phyloP scores from a whole-genome alignment of 78 protist genomes.

The Emiliania huxleyi region DNA sequence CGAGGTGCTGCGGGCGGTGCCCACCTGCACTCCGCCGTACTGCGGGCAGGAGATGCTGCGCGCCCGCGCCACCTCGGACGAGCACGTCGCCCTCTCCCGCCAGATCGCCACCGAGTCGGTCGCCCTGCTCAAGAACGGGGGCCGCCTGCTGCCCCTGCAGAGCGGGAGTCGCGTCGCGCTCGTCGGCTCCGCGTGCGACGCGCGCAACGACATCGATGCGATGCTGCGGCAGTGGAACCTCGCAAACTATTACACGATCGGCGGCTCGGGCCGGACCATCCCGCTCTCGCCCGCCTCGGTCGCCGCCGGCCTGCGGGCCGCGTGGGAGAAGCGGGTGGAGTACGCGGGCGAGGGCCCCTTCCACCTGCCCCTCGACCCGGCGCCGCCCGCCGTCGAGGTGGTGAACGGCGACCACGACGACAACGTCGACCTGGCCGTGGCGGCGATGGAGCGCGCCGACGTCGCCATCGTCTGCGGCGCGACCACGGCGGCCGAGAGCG shows the following conservation, averaged over 20 bases:
- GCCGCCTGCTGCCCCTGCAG: neutral
- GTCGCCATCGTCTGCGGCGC: neutral
- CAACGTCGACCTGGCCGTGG: neutral
- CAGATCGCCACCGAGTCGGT: neutral
- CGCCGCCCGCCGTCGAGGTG: neutral
- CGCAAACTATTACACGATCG: neutral
- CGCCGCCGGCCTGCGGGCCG: neutral
- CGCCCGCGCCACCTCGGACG: too few species aligned
- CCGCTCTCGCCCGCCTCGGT: neutral
- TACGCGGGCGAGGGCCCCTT: too few species aligned
- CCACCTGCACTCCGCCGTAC: neutral
- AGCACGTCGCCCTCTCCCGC: too few species aligned
- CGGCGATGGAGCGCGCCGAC: neutral
- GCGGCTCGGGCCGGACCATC: neutral
- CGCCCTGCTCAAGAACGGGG: constrained; percentile 6
- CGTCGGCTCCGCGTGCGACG: too few species aligned
- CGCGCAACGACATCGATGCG: too few species aligned
- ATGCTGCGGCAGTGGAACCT: neutral
- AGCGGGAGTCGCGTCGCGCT: neutral
- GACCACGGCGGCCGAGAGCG: neutral
- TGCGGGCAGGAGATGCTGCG: too few species aligned
- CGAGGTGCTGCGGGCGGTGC: neutral
- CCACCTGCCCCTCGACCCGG: too few species aligned
- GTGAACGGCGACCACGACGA: neutral
- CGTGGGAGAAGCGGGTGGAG: too few species aligned